Evolutionary conservation across 805 yeast species (phyloP), one percentile per base, ranked within the genome.

Genomic region (Zygoascus bituminiphila): DNA sequence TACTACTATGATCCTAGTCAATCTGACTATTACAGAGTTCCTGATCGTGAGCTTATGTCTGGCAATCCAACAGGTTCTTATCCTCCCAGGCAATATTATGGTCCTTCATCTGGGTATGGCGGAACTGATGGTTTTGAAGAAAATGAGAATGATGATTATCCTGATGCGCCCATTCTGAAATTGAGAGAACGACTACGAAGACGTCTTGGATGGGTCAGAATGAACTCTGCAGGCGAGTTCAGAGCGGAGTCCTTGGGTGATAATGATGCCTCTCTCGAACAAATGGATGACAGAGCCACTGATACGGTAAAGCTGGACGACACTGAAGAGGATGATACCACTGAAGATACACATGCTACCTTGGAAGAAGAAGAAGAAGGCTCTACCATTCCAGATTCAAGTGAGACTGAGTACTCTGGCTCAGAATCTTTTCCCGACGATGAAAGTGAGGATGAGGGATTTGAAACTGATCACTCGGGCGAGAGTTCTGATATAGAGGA

Each of bases 401-500:
- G n/a, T n/a, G n/a, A n/a, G n/a, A n/a, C n/a, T n/a, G n/a, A 15
- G 9, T 14, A n/a, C 9, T 21, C 25, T 21, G 44, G 19, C 33
- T 9, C 9, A 9, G 33, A 14, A 26, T 26, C 33, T 26, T 9
- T 26, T 26, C 33, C 33, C 9, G 33, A 26, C 14, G 33, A 9
- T 26, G 33, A 26, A 9, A 9, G 9, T 14, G 14, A 26, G 9
- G 33, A 26, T 14, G 33, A 26, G 33, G 12, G 12, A 9, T 9
- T 26, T 42, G 21, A 22, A 12, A 14, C 21, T 42, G 36, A n/a
- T 24, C 15, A 42, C 17, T n/a, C 26, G 33, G 8, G 22, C 40
- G 48, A 45, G n/a, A 15, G 40, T 40, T 7, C 31, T 45, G 48
- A 40, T 22, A 15, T 9, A 12, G 44, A 44, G n/a, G n/a, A n/a